A percentile compares a stretch with the other conserved stretches of the same genome.
These are phyloP conservation scores for Syncephalastrum contaminatum DNA, from an alignment of 371 early-diverging fungal genomes.

Conservation along the genomic window DNA sequence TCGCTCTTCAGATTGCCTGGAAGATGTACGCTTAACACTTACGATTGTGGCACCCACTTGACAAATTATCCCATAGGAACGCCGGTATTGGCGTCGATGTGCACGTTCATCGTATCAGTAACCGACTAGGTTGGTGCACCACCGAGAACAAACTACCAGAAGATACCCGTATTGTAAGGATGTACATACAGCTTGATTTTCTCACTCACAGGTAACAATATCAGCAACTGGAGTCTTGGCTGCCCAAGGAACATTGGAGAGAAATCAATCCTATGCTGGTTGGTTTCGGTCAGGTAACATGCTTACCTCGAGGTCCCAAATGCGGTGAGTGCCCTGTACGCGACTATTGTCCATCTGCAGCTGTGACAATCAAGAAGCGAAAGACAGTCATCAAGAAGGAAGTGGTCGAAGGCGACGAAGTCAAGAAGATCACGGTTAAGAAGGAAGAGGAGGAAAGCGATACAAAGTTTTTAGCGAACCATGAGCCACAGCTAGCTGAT, in stretches of 20 bases:
- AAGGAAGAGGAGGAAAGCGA: no score
- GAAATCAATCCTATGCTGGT: conserved; percentile 92
- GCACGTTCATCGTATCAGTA: conserved; percentile 95
- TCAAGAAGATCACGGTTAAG: no score
- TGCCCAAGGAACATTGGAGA: conserved; percentile 87
- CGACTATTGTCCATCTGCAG: conserved; percentile 68
- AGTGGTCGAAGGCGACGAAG: background rate
- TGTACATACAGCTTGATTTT: background rate
- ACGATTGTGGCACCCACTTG: background rate
- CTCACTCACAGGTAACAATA: background rate
- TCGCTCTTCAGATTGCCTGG: conserved; percentile 89
- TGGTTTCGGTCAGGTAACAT: conserved; percentile 94
- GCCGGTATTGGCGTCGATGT: conserved; percentile 98
- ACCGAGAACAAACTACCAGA: conserved; percentile 76
- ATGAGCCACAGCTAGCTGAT: no score
- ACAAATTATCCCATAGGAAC: conserved; percentile 42
- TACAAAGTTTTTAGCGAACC: no score
- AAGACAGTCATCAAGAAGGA: conserved; percentile 18
- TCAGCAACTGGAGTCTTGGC: conserved; percentile 78
- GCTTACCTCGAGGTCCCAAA: conserved; percentile 76
- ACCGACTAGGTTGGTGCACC: conserved; percentile 88
- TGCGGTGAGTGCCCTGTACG: conserved; percentile 85
- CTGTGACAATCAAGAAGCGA: conserved; percentile 12
- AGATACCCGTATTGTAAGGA: conserved; percentile 69
- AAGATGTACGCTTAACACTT: conserved; percentile 44